Evolutionary conservation across 306 rosid species (phyloP), one percentile per base, ranked within the genome.

Genomic region (Parietaria judaica): DNA sequence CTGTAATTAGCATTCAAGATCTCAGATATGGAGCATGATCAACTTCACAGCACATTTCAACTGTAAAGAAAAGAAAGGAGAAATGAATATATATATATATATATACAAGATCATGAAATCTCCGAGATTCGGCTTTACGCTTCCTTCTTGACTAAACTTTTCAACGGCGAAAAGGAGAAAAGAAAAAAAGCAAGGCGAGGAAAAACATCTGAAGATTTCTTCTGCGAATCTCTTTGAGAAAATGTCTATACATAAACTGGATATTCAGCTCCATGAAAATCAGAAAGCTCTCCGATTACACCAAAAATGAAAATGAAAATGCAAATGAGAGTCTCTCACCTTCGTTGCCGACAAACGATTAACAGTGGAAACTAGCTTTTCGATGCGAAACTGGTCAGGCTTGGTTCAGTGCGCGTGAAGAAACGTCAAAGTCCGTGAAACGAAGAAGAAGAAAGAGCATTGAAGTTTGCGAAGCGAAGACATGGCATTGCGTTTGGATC

Each of bases 401-500:
- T 13, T 38, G 49, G 13, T 5, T 66, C 51, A 66, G 14, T 50
- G 61, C 62, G 57, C 61, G 69, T 69, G 67, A 57, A 51, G 67
- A 49, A 65, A 58, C 66, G 76, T 69, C 47, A 12, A 46, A 71
- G 68, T 54, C 73, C 36, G 72, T 54, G 67, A 65, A 59, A 49
- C 50, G 66, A 56, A 43, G 60, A 14, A 35, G 59, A 55, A 35
- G 59, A 55, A 13, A 39, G 8, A 54, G 66, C 73, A 63, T 74
- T 8, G 76, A 72, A 71, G 77, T 79, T 67, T 62, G 78, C 62
- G 73, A 34, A 60, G 52, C 54, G 67, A 83, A 81, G 82, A 63
- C 92, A 84, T 86, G 81, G 89, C 83, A 81, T 84, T 89, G 89
- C 79, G 82, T 41, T 41, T 41, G 45, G 45, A 1, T 41, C 6